Base-by-base conservation (phyloP, 2,329 filamentous ascomycete species). In the Endocalyx cinctus region DNA sequence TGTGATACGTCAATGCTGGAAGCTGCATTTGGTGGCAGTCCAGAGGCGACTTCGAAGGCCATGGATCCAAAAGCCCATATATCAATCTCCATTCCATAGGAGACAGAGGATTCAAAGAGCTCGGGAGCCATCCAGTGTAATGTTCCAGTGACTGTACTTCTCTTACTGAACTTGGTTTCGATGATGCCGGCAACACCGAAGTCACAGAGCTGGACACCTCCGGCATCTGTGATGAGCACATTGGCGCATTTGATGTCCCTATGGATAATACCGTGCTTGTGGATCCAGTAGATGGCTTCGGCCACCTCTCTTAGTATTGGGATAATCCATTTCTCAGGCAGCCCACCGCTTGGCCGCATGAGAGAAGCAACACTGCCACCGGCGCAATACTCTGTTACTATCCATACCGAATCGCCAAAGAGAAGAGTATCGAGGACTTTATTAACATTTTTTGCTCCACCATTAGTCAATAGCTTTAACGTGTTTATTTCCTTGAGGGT, bases 111-210 rank as follows among this genome's bases (percentile, higher is more conserved):
- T 37, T 82, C 77, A 46, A 84, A 81, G 10, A 90, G 69, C 50
- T 92, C 87, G 0, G 83, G 84, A 0, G 87, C 84, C 85, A 92
- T 89, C 83, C 85, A 92, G 58, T 89, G 80, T 4, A 82, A 82
- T 0, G 87, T 92, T 15, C 86, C 86, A 36, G 90, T 84, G 31
- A 90, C 82, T 1, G 86, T 90, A 4, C 81, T 82, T 33, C 85
- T 70, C 60, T 92, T 92, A 48, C 84, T 80, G 34, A 80, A 72
- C 45, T 84, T 82, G 26, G 72, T 82, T 54, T 89, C 84, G 36
- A 89, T 76, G 29, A 87, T 77, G 27, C 83, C 84, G 18, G 86
- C 84, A 29, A 92, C 84, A 44, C 87, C 86, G 57, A 92, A 92
- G 54, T 92, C 86, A 53, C 85, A 88, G 19, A 92, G 72, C 56